Evolutionary conservation across 257 asterid genomes (phyloP), one percentile per base, ranked within the genome.

Genomic region (Buddleja alternifolia): DNA sequence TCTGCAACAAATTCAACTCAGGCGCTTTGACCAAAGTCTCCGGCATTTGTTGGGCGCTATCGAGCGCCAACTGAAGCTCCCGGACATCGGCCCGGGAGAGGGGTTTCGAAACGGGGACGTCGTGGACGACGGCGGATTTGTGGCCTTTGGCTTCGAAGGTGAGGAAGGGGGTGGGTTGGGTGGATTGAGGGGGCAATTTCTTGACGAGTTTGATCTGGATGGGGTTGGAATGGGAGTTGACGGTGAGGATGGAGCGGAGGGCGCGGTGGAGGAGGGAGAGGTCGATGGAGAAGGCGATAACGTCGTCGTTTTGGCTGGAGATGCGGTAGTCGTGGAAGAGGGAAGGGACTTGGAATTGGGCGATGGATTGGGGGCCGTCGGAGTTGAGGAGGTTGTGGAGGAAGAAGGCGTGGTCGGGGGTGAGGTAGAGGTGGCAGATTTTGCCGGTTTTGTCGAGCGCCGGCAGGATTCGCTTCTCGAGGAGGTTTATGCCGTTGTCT

Each of bases 361-460:
- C 95, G 21, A 93, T 75, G 85, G 91, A 93, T 39, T 93, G 99
- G 60, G 83, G 78, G 39, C 95, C 96, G 68, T 87, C 90, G 82
- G 86, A 73, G 76, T 78, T 71, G 82, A 93, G 96, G 85, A 93
- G 97, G 75, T 93, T 88, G 89, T 93, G 99, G 84, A 93, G 99
- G 95, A 93, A 90, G 71, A 78, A 78, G 68, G 80, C 63, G 88
- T 90, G 91, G 73, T 80, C 86, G 63, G 80, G 89, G 71, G 96
- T 93, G 45, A 90, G 68, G 70, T 77, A 85, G 50, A 93, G 79
- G 72, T 88, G 96, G 80, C 95, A 87, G 71, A 67, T 69, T 66
- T 86, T 86, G 36, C 97, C 97, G 77, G 87, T 81, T 62, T 90
- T 93, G 79, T 90, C 96, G 0, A 93, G 87, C 10, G 95, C 88